These are phyloP conservation scores for Chlamydomonas asymmetrica DNA, from an alignment of 139 green algal species.

Conservation along the genomic window DNA sequence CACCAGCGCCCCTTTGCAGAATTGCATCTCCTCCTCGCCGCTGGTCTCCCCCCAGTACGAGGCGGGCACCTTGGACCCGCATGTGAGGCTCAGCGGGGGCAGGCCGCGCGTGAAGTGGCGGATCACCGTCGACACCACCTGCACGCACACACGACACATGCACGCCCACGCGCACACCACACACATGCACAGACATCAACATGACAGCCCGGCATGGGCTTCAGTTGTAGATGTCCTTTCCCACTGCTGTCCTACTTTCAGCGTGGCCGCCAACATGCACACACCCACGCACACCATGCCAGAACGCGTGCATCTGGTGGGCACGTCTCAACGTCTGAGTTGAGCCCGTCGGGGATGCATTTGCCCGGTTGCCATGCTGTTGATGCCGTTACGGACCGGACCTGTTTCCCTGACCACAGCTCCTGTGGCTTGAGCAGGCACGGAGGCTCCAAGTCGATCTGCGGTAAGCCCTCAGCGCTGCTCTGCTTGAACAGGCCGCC, in stretches of 20 bases:
- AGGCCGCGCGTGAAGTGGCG: slow-evolving; percentile 70
- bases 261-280: too few relatives aligned
- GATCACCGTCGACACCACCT: slow-evolving; percentile 79
- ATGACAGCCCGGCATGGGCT: too few relatives aligned
- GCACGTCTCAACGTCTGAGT: too few relatives aligned
- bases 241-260: too few relatives aligned
- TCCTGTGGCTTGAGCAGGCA: slow-evolving; percentile 76
- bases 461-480: too few relatives aligned
- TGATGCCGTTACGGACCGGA: neutral
- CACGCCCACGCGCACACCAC: too few relatives aligned
- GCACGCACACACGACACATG: neutral
- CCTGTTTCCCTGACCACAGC: slow-evolving; percentile 96
- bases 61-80: slow-evolving; percentile 70
- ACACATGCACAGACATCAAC: too few relatives aligned
- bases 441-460: slow-evolving; percentile 69
- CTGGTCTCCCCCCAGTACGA: slow-evolving; percentile 80
- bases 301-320: too few relatives aligned
- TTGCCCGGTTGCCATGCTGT: neutral
- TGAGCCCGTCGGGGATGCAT: neutral
- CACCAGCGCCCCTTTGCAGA: slow-evolving; percentile 57
- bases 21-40: slow-evolving; percentile 68
- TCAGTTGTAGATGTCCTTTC: too few relatives aligned
- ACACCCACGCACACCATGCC: too few relatives aligned
- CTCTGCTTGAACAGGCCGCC: too few relatives aligned
- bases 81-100: slow-evolving; percentile 77